Base-by-base conservation (phyloP, 257 asterid genomes). In the Solanum lignicaule region DNA sequence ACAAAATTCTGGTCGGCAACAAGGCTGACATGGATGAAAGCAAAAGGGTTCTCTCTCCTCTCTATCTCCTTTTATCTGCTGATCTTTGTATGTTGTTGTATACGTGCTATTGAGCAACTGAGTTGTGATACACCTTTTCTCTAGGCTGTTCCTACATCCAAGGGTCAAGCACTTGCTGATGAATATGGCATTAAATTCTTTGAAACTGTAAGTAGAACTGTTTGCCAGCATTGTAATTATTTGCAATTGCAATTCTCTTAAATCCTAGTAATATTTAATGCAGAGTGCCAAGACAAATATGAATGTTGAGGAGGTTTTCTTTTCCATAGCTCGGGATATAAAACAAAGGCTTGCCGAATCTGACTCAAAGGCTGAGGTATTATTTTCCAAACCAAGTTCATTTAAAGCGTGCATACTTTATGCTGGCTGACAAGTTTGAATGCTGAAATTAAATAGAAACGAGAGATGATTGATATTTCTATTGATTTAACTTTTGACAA, bases 261-360 rank as follows among this genome's bases (percentile, higher is more conserved):
- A 89, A 71, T 86, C 32, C 11, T 89, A 84, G 84, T 87, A 1
- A 32, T 7, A 68, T 89, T 69, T 87, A 65, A 83, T 91, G 92
- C 95, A 96, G 98, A 96, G 99, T 90, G 99, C 98, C 6, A 96
- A 96, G 91, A 96, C 99, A 73, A 96, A 96, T 93, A 85, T 95
- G 97, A 96, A 96, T 5, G 99, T 96, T 84, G 99, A 96, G 93
- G 98, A 96, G 92, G 99, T 96, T 90, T 96, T 96, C 95, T 96
- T 96, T 93, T 94, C 99, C 84, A 93, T 95, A 89, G 98, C 94
- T 48, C 93, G 97, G 91, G 99, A 96, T 92, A 95, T 96, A 66
- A 96, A 96, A 91, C 98, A 96, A 89, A 94, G 99, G 91, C 98
- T 95, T 83, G 93, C 98, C 71, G 97, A 95, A 88, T 89, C 95